Evolutionary conservation across 2,329 filamentous ascomycete species (phyloP).

Genomic region (Beauveria sp.): DNA sequence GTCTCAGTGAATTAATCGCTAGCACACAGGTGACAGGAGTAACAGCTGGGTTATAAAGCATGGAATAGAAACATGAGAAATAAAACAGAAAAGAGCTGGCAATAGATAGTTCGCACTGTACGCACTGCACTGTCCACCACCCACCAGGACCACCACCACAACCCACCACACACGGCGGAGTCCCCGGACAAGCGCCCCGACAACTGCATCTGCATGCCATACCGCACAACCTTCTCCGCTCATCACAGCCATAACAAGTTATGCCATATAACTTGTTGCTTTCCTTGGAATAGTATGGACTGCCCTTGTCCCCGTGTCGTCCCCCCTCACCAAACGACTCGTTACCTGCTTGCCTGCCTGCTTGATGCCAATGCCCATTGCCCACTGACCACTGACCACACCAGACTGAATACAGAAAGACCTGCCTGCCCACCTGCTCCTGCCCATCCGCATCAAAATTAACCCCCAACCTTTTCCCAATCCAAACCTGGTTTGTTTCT

Average conservation of each 20-base stretch:
- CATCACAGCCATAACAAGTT: conserved; percentile 16
- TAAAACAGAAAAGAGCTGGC: too few species aligned
- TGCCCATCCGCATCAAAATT: conserved; percentile 10
- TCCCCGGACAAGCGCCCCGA: conserved; percentile 21
- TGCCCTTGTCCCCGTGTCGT: too few species aligned
- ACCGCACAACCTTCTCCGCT: conserved; percentile 15
- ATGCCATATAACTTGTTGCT: conserved; percentile 12
- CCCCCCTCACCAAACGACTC: too few species aligned
- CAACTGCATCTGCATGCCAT: conserved; percentile 21
- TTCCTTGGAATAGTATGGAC: too few species aligned
- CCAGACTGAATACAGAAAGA: conserved; percentile 32
- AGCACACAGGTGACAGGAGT: too few species aligned
- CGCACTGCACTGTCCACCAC: background rate
- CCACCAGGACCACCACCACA: background rate
- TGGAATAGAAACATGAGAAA: too few species aligned
- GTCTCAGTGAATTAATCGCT: background rate
- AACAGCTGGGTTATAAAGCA: too few species aligned
- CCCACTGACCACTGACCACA: conserved; percentile 18
- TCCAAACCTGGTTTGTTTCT: conserved; percentile 43
- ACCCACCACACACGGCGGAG: background rate
- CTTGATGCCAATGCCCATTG: background rate
- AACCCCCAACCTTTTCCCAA: conserved; percentile 27
- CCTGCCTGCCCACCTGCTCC: conserved; percentile 4
- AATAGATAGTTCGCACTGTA: too few species aligned
- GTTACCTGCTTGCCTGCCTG: too few species aligned